phyloP scores from a whole-genome alignment of 139 green algal genomes.

The Coelastrella sp. region DNA sequence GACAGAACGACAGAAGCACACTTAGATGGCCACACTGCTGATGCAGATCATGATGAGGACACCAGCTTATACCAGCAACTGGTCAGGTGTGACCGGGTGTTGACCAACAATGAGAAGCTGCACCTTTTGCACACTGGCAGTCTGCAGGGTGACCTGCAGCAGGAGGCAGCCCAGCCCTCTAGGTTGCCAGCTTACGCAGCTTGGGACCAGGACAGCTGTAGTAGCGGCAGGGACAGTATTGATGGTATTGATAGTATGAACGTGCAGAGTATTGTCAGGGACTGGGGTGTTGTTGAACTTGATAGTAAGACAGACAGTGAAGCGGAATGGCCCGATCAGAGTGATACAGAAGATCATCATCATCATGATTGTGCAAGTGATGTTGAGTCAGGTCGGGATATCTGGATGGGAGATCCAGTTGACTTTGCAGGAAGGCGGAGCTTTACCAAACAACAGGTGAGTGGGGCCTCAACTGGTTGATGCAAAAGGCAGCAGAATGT shows the following conservation, averaged over 20 bases:
- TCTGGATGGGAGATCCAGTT: neutral
- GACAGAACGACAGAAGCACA: slow-evolving; percentile 4
- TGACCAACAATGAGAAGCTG: slow-evolving; percentile 35
- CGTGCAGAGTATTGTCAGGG: neutral
- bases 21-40: neutral
- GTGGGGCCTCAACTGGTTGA: too few species aligned
- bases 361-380: too few species aligned
- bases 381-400: neutral
- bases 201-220: neutral
- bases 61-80: slow-evolving; percentile 1
- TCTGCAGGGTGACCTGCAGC: neutral
- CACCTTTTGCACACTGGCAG: slow-evolving; percentile 1
- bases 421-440: neutral
- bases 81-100: neutral
- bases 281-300: too few species aligned
- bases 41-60: neutral
- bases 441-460: slow-evolving; percentile 35
- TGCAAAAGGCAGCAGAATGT: too few species aligned
- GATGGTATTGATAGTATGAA: neutral
- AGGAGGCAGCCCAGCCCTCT: too few species aligned
- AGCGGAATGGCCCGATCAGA: neutral
- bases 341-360: neutral
- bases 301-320: too few species aligned
- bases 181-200: neutral
- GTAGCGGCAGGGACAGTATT: neutral